Evolutionary conservation across 2,329 filamentous ascomycete genomes (phyloP), one percentile per base, ranked within the genome.

Genomic region (Triangularia setosa): DNA sequence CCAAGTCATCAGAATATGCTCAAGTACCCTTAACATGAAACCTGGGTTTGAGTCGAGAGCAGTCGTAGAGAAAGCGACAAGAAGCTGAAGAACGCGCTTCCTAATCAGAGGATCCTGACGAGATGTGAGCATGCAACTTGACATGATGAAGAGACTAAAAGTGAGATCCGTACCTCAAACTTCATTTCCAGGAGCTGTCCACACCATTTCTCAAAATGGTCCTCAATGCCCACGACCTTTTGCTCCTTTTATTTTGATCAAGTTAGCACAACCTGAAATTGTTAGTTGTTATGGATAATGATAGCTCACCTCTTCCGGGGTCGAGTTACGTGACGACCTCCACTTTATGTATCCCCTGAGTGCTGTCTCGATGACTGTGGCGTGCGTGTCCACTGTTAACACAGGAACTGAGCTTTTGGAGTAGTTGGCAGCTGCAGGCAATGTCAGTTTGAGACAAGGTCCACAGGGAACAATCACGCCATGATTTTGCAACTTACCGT

Each of bases 311-410:
- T 73, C 68, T 35, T 67, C 65, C 1, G 68, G 64, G 27, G 66
- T 66, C 28, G 67, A 63, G 44, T 62, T 65, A 16, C 69, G 70
- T 3, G 65, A 67, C 14, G 63, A 64, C 48, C 82, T 83, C 91
- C 92, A 97, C 74, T 92, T 93, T 69, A 88, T 86, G 70, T 93
- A 97, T 1, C 94, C 95, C 74, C 93, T 97, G 28, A 98, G 79
- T 1, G 92, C 90, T 25, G 93, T 90, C 73, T 97, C 92, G 2
- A 97, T 90, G 24, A 97, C 90, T 0, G 92, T 92, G 70, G 94
- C 94, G 69, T 97, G 90, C 0, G 93, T 90, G 75, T 99, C 95
- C 1, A 96, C 89, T 27, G 87, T 87, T 62, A 99, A 82, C 2
- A 90, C 85, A n/a, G 88, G 82, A 70, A 87, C 83, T 0, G 90